These are phyloP conservation scores for Fusarium fracticaudum DNA, from an alignment of 2,329 filamentous ascomycete genomes.

Conservation along the genomic window DNA sequence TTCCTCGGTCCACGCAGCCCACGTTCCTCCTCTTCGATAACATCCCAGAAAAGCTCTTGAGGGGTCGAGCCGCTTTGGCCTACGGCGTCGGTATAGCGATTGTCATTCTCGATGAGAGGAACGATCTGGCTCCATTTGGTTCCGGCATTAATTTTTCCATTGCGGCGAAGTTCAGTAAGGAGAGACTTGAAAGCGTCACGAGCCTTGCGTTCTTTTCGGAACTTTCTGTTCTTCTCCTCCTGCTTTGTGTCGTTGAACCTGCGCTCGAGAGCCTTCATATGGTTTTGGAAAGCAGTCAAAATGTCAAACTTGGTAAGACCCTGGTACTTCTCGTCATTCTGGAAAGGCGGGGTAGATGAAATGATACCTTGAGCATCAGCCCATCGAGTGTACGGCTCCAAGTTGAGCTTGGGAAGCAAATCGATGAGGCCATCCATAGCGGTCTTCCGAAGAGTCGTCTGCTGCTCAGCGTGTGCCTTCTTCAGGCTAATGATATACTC, in stretches of 20 bases:
- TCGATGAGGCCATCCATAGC: slow-evolving; percentile 86
- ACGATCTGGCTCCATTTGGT: slow-evolving; percentile 89
- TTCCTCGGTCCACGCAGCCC: slow-evolving; percentile 83
- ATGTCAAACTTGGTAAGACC: slow-evolving; percentile 88
- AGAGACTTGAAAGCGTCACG: slow-evolving; percentile 83
- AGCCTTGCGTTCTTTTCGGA: slow-evolving; percentile 84
- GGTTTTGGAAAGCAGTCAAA: slow-evolving; percentile 90
- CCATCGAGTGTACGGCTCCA: slow-evolving; percentile 96
- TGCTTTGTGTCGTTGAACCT: slow-evolving; percentile 92
- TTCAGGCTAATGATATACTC: slow-evolving; percentile 91
- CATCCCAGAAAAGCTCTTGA: slow-evolving; percentile 94
- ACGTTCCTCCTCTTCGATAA: slow-evolving; percentile 92
- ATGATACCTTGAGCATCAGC: slow-evolving; percentile 86
- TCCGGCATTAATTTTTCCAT: slow-evolving; percentile 87
- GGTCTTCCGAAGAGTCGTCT: slow-evolving; percentile 75
- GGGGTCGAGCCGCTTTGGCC: slow-evolving; percentile 87
- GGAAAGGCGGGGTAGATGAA: slow-evolving; percentile 78
- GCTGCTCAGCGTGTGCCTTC: slow-evolving; percentile 80
- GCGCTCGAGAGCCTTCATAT: slow-evolving; percentile 92
- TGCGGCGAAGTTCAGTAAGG: slow-evolving; percentile 76
- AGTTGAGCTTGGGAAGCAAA: slow-evolving; percentile 79
- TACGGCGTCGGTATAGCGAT: slow-evolving; percentile 83
- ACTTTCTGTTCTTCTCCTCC: slow-evolving; percentile 82
- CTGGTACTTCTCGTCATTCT: slow-evolving; percentile 85
- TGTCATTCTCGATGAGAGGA: slow-evolving; percentile 79